A percentile compares a stretch with the other conserved stretches of the same genome.
These are phyloP conservation scores for Davidsoniella virescens DNA, from an alignment of 2,329 filamentous ascomycete species.

Conservation along the genomic window DNA sequence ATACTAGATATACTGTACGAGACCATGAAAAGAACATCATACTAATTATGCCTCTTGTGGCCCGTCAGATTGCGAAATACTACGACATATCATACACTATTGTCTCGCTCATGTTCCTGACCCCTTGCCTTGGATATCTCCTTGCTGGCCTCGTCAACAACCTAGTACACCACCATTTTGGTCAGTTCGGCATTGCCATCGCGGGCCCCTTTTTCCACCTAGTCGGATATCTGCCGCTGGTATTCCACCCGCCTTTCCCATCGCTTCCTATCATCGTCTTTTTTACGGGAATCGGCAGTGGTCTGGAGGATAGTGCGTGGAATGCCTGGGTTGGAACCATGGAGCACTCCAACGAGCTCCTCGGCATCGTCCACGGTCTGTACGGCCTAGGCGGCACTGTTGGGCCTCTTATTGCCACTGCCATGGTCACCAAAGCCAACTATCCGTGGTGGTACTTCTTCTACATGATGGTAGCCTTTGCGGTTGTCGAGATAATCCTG, in stretches of 20 bases:
- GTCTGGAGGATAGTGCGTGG: slow-evolving; percentile 45
- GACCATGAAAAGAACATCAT: not conserved
- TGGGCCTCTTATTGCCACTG: slow-evolving; percentile 53
- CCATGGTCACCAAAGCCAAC: slow-evolving; percentile 47
- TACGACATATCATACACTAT: slow-evolving; percentile 45
- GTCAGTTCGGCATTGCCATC: slow-evolving; percentile 56
- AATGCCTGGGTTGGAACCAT: slow-evolving; percentile 53
- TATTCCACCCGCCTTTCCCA: slow-evolving; percentile 52
- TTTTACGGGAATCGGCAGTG: slow-evolving; percentile 55
- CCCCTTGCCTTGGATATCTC: slow-evolving; percentile 49
- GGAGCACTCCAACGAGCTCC: slow-evolving; percentile 53
- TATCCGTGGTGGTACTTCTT: slow-evolving; percentile 60
- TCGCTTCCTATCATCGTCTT: slow-evolving; percentile 48
- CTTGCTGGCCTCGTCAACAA: slow-evolving; percentile 49
- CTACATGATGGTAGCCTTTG: slow-evolving; percentile 52
- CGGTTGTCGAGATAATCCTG: slow-evolving; percentile 37
- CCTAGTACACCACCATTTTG: slow-evolving; percentile 43
- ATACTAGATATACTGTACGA: not conserved
- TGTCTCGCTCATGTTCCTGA: slow-evolving; percentile 50
- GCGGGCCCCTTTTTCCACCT: slow-evolving; percentile 47
- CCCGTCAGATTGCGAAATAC: slow-evolving; percentile 23
- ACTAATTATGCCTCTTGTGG: not conserved
- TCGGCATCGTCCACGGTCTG: slow-evolving; percentile 55
- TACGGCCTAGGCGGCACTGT: slow-evolving; percentile 59
- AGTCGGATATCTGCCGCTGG: slow-evolving; percentile 46